Evolutionary conservation across 352 stramenopile genomes (phyloP), one percentile per base, ranked within the genome.

Genomic region (Hyaloperonospora brassicae): DNA sequence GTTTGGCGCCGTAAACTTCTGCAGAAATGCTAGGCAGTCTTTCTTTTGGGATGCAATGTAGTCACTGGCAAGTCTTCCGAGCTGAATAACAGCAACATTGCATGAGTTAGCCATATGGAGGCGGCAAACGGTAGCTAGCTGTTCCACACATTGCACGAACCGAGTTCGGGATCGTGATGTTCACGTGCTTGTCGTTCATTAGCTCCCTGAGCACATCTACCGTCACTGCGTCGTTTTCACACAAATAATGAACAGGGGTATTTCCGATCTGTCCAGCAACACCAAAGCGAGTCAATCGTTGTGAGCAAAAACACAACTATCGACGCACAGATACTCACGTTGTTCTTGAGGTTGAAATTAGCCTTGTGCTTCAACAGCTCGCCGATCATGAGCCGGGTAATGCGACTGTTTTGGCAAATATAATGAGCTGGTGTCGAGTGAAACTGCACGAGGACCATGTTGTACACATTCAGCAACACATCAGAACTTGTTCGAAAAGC

Each of bases 311-410:
- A 25, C 2, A 9, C 21, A 6, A 14, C 11, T 42, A 25, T 23
- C 8, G 7, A 47, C 11, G 43, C 23, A 34, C 2, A 13, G 6
- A 21, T 12, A 46, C 55, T 41, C 52, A 92, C 82, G 40, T 93
- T 89, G 63, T 93, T 86, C 36, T 73, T 72, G 44, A 77, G 53
- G 51, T 86, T 89, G 22, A 84, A 79, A 51, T 93, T 71, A n/a
- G 72, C 73, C 46, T 77, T 68, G 59, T 82, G 64, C 34, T 81
- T 55, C 10, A 90, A 54, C 52, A 88, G 66, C 30, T 63, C 38
- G 1, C 47, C 43, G 9, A 93, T 64, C 46, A 84, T 70, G 12
- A 59, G 41, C 10, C 68, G 54, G 0, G 70, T 76, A 17, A 89
- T 55, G 0, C 53, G 49, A 35, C 62, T 76, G 55, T 84, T 87